phyloP scores from a whole-genome alignment of 2,329 filamentous ascomycete species.

The Myriosclerotinia duriaeana region DNA sequence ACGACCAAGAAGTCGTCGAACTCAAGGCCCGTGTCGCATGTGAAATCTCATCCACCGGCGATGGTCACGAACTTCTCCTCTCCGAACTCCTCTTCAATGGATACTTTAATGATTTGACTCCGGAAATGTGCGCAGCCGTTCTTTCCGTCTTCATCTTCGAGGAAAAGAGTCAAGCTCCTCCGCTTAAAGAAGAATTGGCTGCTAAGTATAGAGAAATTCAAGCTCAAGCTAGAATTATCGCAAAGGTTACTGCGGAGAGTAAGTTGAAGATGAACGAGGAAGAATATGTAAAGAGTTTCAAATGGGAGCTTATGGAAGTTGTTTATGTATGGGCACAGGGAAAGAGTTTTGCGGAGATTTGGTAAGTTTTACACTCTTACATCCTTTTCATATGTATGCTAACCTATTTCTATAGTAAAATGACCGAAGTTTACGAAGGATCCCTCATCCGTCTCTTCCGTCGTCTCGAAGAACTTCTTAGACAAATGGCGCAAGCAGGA shows the following conservation, averaged over 20 bases:
- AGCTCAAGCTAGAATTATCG: constrained; percentile 80
- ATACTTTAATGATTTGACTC: constrained; percentile 94
- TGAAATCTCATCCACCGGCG: constrained; percentile 81
- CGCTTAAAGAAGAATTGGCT: constrained; percentile 77
- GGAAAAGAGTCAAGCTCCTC: constrained; percentile 80
- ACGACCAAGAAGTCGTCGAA: constrained; percentile 91
- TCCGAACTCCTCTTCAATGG: constrained; percentile 93
- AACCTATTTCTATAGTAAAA: constrained; percentile 65
- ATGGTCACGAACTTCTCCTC: constrained; percentile 88
- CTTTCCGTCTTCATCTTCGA: constrained; percentile 97
- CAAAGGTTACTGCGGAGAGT: constrained; percentile 91
- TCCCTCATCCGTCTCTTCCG: constrained; percentile 95
- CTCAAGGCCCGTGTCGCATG: constrained; percentile 96
- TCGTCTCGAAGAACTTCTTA: constrained; percentile 85
- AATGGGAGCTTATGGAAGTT: constrained; percentile 96
- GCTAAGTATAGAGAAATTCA: constrained; percentile 87
- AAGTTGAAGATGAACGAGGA: constrained; percentile 94
- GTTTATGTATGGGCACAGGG: constrained; percentile 90
- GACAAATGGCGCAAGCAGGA: constrained; percentile 91
- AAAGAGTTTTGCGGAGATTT: constrained; percentile 87
- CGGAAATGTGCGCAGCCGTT: constrained; percentile 81
- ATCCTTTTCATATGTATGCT: not conserved
- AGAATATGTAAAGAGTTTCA: constrained; percentile 85
- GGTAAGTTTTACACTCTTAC: constrained; percentile 59
- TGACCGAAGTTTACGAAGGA: constrained; percentile 98